phyloP scores from a whole-genome alignment of 2,329 filamentous ascomycete genomes.

The Aspergillus sp. region DNA sequence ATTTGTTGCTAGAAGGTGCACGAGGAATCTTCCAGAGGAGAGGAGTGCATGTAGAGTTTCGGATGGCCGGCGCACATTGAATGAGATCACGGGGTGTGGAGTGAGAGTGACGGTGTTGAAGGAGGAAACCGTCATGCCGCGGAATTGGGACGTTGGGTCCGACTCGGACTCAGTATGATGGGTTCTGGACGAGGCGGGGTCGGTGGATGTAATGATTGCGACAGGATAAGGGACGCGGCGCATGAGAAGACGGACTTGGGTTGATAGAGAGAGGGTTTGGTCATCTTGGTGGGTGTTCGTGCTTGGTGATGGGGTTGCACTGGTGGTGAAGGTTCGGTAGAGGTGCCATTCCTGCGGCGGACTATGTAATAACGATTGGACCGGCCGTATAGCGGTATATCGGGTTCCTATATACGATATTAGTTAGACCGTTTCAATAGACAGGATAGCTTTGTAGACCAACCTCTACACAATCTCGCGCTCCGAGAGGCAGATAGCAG shows the following conservation, averaged over 20 bases:
- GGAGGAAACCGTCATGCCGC: slow-evolving; percentile 61
- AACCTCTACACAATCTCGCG: slow-evolving; percentile 6
- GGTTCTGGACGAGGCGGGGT: slow-evolving; percentile 24
- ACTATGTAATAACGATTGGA: not conserved
- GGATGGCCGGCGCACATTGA: slow-evolving; percentile 60
- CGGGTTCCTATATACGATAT: not conserved
- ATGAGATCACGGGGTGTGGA: slow-evolving; percentile 58
- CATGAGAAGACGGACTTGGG: slow-evolving; percentile 49
- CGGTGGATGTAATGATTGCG: slow-evolving; percentile 54
- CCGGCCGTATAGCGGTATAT: not conserved
- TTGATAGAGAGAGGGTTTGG: slow-evolving; percentile 23
- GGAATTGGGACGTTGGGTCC: slow-evolving; percentile 25
- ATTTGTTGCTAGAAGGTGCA: slow-evolving; percentile 50
- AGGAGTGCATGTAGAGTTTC: slow-evolving; percentile 56
- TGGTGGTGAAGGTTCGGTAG: slow-evolving; percentile 11
- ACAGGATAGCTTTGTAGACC: not conserved
- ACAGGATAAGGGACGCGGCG: slow-evolving; percentile 58
- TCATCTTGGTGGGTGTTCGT: not conserved
- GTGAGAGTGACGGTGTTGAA: slow-evolving; percentile 59
- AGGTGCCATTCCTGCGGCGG: not conserved
- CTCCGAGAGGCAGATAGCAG: slow-evolving; percentile 21
- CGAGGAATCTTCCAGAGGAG: slow-evolving; percentile 46
- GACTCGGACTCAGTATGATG: not conserved
- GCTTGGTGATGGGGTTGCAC: slow-evolving; percentile 7
- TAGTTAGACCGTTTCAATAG: not conserved